Conservation (phyloP, 768 basidiomycete genomes). For the Galerina sulciceps region DNA sequence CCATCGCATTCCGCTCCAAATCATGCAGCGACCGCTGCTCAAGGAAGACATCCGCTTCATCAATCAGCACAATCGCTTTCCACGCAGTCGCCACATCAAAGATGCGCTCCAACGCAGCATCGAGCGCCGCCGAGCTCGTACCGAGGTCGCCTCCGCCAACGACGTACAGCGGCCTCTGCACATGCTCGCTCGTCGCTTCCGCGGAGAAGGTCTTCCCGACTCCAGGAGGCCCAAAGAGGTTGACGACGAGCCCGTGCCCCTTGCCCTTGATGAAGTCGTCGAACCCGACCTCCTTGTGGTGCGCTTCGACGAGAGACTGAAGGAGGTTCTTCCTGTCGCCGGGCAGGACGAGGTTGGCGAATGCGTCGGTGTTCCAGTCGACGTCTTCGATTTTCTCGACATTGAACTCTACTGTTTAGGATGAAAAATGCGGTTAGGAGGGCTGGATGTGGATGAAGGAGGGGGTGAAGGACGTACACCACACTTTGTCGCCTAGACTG, state of each 20-base stretch:
- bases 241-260: conserved; percentile 63
- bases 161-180: conserved; percentile 54
- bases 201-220: conserved; percentile 63
- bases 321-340: conserved; percentile 55
- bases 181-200: conserved; percentile 61
- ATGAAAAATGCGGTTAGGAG: too few species aligned
- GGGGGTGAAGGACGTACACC: conserved; percentile 48
- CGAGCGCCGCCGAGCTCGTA: conserved; percentile 46
- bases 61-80: conserved; percentile 63
- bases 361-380: conserved; percentile 61
- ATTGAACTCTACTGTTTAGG: conserved; percentile 58
- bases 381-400: conserved; percentile 58
- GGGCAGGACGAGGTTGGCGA: conserved; percentile 63
- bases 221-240: conserved; percentile 61
- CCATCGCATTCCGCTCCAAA: conserved; percentile 71
- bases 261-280: conserved; percentile 70
- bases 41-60: conserved; percentile 75
- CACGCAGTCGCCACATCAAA: conserved; percentile 61
- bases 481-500: conserved; percentile 60
- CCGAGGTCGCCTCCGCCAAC: conserved; percentile 62
- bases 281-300: conserved; percentile 54
- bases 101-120: conserved; percentile 47
- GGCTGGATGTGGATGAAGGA: too few species aligned
- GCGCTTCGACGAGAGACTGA: conserved; percentile 60
- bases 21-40: conserved; percentile 70